A percentile compares a stretch with the other conserved stretches of the same genome.
These are phyloP conservation scores for Polytolypa hystricis DNA, from an alignment of 2,329 filamentous ascomycete species.

Conservation along the genomic window DNA sequence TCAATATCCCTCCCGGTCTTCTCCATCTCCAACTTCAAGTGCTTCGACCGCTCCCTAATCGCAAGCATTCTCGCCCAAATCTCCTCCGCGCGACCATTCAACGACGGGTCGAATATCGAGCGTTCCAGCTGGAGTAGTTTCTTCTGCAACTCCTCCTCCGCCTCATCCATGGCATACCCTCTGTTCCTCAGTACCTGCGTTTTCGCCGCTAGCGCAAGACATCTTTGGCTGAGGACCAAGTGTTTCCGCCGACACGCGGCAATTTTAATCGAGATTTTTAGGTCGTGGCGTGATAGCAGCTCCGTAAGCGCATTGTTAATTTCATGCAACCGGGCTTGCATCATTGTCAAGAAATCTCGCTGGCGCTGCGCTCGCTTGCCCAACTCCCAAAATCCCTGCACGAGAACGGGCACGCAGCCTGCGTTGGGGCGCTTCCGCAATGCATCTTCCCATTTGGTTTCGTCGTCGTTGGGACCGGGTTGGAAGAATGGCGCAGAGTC, in stretches of 20 bases:
- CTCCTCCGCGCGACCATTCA: slow-evolving; percentile 51
- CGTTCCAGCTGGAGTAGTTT: slow-evolving; percentile 49
- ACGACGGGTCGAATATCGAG: slow-evolving; percentile 48
- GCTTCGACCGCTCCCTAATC: slow-evolving; percentile 47
- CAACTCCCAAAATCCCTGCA: slow-evolving; percentile 49
- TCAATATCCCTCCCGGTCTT: slow-evolving; percentile 35
- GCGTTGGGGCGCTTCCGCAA: slow-evolving; percentile 47
- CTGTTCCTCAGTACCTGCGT: slow-evolving; percentile 52
- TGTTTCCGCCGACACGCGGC: slow-evolving; percentile 50
- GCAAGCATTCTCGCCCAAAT: slow-evolving; percentile 57
- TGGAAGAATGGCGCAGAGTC: slow-evolving; percentile 52
- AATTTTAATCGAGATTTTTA: slow-evolving; percentile 48
- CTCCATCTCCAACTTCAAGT: slow-evolving; percentile 50
- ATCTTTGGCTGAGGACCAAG: slow-evolving; percentile 48
- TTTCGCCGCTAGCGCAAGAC: slow-evolving; percentile 51
- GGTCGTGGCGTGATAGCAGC: slow-evolving; percentile 49
- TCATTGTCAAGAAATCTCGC: slow-evolving; percentile 44
- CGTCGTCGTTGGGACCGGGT: slow-evolving; percentile 46
- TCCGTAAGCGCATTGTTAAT: slow-evolving; percentile 52
- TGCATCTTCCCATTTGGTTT: slow-evolving; percentile 54
- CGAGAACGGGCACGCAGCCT: slow-evolving; percentile 49
- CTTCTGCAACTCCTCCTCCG: slow-evolving; percentile 52
- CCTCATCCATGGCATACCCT: slow-evolving; percentile 54
- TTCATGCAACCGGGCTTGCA: slow-evolving; percentile 50
- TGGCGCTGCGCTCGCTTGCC: slow-evolving; percentile 48